A percentile compares a stretch with the other conserved stretches of the same genome.
Conservation (phyloP, 176 grass and related monocot species). For the Hyparrhenia diplandra region DNA sequence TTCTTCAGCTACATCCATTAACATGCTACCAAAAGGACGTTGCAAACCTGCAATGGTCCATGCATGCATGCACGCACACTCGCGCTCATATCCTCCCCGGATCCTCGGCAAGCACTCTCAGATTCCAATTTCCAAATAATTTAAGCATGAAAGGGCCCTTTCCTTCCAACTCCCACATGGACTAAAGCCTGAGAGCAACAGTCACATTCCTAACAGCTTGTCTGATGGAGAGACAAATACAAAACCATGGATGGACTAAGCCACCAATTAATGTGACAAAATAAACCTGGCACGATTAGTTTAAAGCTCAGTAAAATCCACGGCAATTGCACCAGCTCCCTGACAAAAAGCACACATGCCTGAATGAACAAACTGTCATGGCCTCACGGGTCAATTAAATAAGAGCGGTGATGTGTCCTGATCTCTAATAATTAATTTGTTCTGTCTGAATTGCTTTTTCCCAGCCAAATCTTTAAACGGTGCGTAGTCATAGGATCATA, state of each 20-base stretch:
- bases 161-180: slow-evolving; percentile 34
- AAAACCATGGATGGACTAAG: slow-evolving; percentile 13
- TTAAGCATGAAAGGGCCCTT: slow-evolving; percentile 11
- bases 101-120: not conserved
- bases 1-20: slow-evolving; percentile 25
- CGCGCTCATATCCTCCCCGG: not conserved
- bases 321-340: slow-evolving; percentile 16
- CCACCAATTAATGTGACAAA: slow-evolving; percentile 16
- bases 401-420: not conserved
- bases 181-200: not conserved
- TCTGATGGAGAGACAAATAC: not conserved
- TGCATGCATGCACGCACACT: not conserved
- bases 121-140: not conserved
- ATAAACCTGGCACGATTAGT: not conserved
- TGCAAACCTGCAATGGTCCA: slow-evolving; percentile 15
- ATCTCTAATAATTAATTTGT: not conserved
- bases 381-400: slow-evolving; percentile 16
- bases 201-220: not conserved
- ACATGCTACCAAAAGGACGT: slow-evolving; percentile 8
- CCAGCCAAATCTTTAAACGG: not conserved
- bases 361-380: slow-evolving; percentile 27
- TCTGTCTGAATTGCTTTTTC: not conserved
- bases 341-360: slow-evolving; percentile 22
- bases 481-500: slow-evolving; percentile 4
- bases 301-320: not conserved